Evolutionary conservation across 306 rosid genomes (phyloP), one percentile per base, ranked within the genome.

Genomic region (Prunus davidiana): DNA sequence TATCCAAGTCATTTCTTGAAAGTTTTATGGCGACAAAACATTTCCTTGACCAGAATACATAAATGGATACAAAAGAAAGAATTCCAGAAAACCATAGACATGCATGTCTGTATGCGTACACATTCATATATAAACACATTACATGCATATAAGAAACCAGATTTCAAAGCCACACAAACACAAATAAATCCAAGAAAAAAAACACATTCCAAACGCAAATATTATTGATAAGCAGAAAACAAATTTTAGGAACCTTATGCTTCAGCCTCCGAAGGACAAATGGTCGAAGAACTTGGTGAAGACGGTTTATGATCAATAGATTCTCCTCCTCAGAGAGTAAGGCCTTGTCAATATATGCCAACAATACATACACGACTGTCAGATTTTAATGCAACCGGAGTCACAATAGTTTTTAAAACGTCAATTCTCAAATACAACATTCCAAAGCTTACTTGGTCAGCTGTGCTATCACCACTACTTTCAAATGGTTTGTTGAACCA

Each of bases 401-500:
- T 43, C 69, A 27, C 58, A 56, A 25, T 27, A 46, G 25, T 12
- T 38, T 12, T 27, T 12, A 65, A 52, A 76, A 79, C 57, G 27
- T 70, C 65, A 80, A 83, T 41, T 43, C 72, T 66, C 27, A 57
- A 61, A 67, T 67, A 78, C 25, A 60, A 58, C 43, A 38, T 13
- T 69, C 50, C 57, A 77, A 74, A 77, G 77, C 89, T 83, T 80
- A 96, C 99, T 87, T 96, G 85, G 52, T 96, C 99, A 18, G 93
- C 78, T 15, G 97, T 93, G 86, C 83, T 96, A 86, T 96, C 99
- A 82, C 94, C 98, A 76, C 87, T 79, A 81, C 98, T 86, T 93
- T 91, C 82, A 88, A 96, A 96, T 72, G 99, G 99, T 81, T 96
- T 93, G 82, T 96, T 96, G 90, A 96, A 96, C 99, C 99, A 96